phyloP scores from a whole-genome alignment of 148 eudicot species.

The Fagopyrum esculentum region DNA sequence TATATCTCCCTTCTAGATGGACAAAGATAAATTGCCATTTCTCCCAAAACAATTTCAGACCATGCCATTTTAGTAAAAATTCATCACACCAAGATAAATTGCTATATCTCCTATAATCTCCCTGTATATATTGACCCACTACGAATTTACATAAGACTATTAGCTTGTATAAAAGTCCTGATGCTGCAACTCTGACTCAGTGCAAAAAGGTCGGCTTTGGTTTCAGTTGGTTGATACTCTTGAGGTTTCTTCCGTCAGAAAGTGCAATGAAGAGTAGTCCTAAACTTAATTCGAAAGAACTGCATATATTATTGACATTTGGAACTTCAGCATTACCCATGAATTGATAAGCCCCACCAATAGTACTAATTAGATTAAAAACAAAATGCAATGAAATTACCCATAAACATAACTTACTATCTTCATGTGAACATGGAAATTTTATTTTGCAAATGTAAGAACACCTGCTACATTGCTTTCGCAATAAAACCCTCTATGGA shows the following conservation, averaged over 20 bases:
- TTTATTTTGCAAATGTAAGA: conserved; percentile 5
- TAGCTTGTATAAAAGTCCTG: not conserved
- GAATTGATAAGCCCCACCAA: not conserved
- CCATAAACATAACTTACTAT: not conserved
- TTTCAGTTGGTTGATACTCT: not conserved
- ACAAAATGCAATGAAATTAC: not conserved
- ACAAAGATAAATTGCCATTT: not conserved
- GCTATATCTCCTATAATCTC: not conserved
- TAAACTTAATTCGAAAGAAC: not conserved
- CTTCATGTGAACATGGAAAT: not conserved
- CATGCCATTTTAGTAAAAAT: too few species aligned
- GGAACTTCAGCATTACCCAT: not conserved
- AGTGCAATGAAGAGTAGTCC: not conserved
- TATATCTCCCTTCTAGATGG: not conserved
- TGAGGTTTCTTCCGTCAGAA: not conserved
- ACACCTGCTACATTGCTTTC: not conserved
- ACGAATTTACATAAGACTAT: not conserved
- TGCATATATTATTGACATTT: not conserved
- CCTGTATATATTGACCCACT: not conserved
- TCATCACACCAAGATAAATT: too few species aligned
- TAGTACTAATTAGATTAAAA: not conserved
- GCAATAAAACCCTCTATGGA: not conserved
- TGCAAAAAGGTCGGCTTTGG: not conserved
- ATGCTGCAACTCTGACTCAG: not conserved
- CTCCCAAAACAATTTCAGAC: too few species aligned